Percentiles rank a stretch among this genome's conserved stretches.
Evolutionary conservation across 192 early-diverging fungal species (phyloP).

Genomic region (Podila clonocystis): DNA sequence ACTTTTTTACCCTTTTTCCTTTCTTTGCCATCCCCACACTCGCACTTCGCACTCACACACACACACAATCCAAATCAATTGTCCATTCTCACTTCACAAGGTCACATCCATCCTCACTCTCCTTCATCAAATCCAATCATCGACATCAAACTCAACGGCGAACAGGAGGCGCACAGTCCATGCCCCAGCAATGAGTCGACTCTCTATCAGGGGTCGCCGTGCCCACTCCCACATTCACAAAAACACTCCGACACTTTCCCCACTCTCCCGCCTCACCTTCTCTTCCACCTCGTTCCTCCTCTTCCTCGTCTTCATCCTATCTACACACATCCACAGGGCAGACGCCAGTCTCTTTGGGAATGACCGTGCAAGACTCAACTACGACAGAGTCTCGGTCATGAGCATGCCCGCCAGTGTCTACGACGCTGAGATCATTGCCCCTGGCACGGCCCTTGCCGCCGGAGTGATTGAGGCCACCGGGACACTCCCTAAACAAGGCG

Average conservation of each 20-base stretch:
- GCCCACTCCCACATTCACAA: neutral
- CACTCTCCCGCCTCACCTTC: neutral
- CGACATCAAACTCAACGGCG: neutral
- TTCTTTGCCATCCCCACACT: too few relatives aligned
- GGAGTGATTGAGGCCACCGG: constrained; percentile 23
- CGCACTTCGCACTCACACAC: too few relatives aligned
- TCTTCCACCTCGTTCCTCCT: neutral
- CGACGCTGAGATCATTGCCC: constrained; percentile 10
- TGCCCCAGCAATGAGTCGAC: neutral
- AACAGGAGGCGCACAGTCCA: neutral
- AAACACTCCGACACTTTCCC: neutral
- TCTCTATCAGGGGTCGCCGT: neutral
- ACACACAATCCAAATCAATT: too few relatives aligned
- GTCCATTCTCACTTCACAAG: too few relatives aligned
- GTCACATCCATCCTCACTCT: too few relatives aligned
- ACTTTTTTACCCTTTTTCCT: too few relatives aligned
- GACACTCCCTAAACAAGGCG: constrained; percentile 14
- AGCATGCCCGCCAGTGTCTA: neutral
- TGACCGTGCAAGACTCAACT: constrained; percentile 6
- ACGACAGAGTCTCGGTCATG: constrained; percentile 29
- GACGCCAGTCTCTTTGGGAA: constrained; percentile 26
- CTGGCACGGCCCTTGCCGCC: constrained; percentile 13
- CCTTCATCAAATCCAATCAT: neutral
- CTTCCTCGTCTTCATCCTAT: constrained; percentile 1
- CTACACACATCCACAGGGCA: neutral